These are phyloP conservation scores for Acephala macrosclerotiorum DNA, from an alignment of 2,329 filamentous ascomycete genomes.

Conservation along the genomic window DNA sequence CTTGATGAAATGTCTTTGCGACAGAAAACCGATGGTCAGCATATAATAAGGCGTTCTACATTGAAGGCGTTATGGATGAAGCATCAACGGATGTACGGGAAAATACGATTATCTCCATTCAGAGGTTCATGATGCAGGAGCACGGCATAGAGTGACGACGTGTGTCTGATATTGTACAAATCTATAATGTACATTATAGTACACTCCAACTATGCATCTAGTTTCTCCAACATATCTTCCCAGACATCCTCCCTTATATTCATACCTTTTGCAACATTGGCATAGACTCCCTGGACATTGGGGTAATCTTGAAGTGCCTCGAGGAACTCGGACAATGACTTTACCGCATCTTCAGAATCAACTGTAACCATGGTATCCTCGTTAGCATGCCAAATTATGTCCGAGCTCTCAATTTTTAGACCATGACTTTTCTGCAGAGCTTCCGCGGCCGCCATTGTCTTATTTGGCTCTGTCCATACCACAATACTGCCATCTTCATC, in stretches of 20 bases:
- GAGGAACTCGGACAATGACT: slow-evolving; percentile 66
- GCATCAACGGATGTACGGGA: background rate
- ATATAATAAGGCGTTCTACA: slow-evolving; percentile 28
- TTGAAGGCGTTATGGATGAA: slow-evolving; percentile 32
- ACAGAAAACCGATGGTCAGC: background rate
- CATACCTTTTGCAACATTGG: slow-evolving; percentile 67
- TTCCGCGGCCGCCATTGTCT: slow-evolving; percentile 69
- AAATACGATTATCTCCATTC: slow-evolving; percentile 18
- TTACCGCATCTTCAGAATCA: slow-evolving; percentile 59
- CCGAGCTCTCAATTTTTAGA: slow-evolving; percentile 74
- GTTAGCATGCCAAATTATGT: slow-evolving; percentile 87
- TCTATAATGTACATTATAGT: slow-evolving; percentile 27
- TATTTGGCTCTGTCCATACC: slow-evolving; percentile 72
- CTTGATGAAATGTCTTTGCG: background rate
- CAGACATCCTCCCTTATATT: slow-evolving; percentile 60
- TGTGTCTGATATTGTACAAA: slow-evolving; percentile 1
- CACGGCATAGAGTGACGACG: background rate
- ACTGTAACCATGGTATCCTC: slow-evolving; percentile 76
- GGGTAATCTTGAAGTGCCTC: slow-evolving; percentile 69
- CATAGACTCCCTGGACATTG: slow-evolving; percentile 81
- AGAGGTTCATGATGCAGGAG: background rate
- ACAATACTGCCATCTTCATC: slow-evolving; percentile 75
- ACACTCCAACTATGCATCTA: slow-evolving; percentile 50
- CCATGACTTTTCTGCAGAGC: slow-evolving; percentile 67
- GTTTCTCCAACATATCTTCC: slow-evolving; percentile 58